Conservation (phyloP, 192 early-diverging fungal species). For the Entomortierella lignicola region DNA sequence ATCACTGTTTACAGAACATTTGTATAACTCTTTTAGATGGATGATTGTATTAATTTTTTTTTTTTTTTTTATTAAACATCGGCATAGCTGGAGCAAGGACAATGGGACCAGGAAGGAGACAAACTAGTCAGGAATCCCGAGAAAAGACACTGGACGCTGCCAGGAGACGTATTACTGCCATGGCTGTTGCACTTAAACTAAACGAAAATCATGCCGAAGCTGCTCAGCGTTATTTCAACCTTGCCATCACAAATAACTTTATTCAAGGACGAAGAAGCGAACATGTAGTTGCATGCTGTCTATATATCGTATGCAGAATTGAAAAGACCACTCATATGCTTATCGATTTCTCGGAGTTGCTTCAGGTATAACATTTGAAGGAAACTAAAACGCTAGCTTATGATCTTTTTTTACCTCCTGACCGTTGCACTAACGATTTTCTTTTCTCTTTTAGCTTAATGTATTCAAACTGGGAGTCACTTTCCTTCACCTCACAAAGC, state of each 20-base stretch:
- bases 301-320: conserved; percentile 91
- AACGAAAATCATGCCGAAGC: conserved; percentile 80
- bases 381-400: too few relatives aligned
- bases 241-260: conserved; percentile 84
- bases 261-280: conserved; percentile 83
- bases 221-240: conserved; percentile 87
- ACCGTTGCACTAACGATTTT: neutral
- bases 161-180: conserved; percentile 74
- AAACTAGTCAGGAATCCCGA: conserved; percentile 69
- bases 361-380: conserved; percentile 64
- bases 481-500: conserved; percentile 80
- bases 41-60: neutral
- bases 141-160: conserved; percentile 77
- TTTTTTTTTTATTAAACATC: neutral
- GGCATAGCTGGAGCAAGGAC: conserved; percentile 58
- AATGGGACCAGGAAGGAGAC: conserved; percentile 57
- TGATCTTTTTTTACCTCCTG: too few relatives aligned
- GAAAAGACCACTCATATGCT: conserved; percentile 91
- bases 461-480: conserved; percentile 90
- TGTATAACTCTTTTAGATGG: neutral
- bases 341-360: conserved; percentile 94
- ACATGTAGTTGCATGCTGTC: conserved; percentile 87
- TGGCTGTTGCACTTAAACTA: conserved; percentile 79
- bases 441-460: too few relatives aligned
- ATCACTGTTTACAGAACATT: neutral